phyloP scores from a whole-genome alignment of 73 alveolate species.

The Paramecium pentaurelia region DNA sequence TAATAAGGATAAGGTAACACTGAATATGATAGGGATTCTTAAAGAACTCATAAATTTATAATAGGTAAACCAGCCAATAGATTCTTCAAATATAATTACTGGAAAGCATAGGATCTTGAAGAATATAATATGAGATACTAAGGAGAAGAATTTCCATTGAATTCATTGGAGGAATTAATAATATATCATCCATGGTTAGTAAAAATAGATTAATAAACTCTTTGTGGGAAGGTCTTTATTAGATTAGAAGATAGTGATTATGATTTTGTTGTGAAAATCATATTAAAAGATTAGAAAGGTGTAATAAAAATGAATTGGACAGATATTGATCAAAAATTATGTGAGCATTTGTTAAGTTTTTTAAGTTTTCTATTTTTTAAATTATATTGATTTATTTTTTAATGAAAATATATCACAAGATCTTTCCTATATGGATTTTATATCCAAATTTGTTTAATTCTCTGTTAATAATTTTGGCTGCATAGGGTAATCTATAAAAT shows the following conservation, averaged over 20 bases:
- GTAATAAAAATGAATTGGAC: background rate
- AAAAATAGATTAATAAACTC: background rate
- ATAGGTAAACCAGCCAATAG: background rate
- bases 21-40: background rate
- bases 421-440: background rate
- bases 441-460: slow-evolving; percentile 54
- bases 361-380: background rate
- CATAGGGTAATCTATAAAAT: slow-evolving; percentile 56
- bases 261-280: background rate
- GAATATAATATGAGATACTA: background rate
- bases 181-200: slow-evolving; percentile 12
- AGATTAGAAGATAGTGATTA: background rate
- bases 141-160: background rate
- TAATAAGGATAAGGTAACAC: background rate
- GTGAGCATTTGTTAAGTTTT: background rate
- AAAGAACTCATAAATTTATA: background rate
- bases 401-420: background rate
- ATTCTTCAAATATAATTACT: background rate
- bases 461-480: slow-evolving; percentile 46
- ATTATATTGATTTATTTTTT: background rate
- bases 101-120: background rate
- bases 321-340: background rate
- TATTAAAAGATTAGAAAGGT: background rate
- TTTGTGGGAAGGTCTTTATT: background rate
- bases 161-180: background rate